Conservation (phyloP, 2,329 filamentous ascomycete species). For the Alternaria dauci region DNA sequence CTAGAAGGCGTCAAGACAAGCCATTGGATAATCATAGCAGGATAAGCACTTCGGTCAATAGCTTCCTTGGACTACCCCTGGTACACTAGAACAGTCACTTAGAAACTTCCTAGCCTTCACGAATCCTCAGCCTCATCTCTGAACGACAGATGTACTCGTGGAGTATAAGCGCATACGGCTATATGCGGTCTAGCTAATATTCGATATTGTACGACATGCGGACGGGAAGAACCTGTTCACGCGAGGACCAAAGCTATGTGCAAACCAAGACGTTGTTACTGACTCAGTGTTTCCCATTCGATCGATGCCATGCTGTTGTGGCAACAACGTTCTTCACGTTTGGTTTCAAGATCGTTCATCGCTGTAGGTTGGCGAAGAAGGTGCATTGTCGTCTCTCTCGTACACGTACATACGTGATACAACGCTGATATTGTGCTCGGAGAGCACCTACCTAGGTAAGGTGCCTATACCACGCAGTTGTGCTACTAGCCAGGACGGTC, state of each 20-base stretch:
- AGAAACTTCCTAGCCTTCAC: not conserved
- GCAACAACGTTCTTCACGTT: not conserved
- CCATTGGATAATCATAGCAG: not conserved
- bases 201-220: constrained; percentile 22
- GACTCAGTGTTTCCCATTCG: not conserved
- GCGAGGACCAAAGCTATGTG: constrained; percentile 15
- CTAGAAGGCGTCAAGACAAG: not conserved
- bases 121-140: not conserved
- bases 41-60: not conserved
- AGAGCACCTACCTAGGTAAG: not conserved
- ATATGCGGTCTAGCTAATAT: constrained; percentile 11
- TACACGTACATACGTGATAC: constrained; percentile 11
- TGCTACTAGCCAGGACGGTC: constrained; percentile 23
- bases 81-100: not conserved
- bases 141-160: constrained; percentile 12
- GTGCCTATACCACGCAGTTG: constrained; percentile 28
- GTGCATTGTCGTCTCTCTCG: constrained; percentile 5
- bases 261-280: constrained; percentile 5
- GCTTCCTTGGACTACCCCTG: not conserved
- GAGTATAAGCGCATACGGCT: constrained; percentile 16
- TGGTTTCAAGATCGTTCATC: not conserved
- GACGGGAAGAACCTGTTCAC: constrained; percentile 4
- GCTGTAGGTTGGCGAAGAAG: constrained; percentile 6
- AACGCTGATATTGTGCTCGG: constrained; percentile 12
- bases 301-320: constrained; percentile 10